These are phyloP conservation scores for Saturnispora galanensis DNA, from an alignment of 805 yeast species.

Conservation along the genomic window DNA sequence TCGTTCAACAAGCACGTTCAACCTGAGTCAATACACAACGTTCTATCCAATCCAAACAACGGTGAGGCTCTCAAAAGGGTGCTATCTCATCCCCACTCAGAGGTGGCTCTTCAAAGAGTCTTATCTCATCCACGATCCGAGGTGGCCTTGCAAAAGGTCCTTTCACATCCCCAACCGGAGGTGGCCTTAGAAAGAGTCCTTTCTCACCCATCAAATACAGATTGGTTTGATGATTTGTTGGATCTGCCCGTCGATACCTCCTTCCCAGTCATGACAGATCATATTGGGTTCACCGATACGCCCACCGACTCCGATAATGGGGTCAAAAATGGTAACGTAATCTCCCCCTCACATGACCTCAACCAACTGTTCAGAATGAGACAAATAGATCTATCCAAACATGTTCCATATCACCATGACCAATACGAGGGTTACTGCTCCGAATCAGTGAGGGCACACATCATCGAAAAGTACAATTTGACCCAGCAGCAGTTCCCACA, in stretches of 20 bases:
- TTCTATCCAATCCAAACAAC: slow-evolving; percentile 13
- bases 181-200: slow-evolving; percentile 9
- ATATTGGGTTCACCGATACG: slow-evolving; percentile 47
- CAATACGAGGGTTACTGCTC: slow-evolving; percentile 32
- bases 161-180: slow-evolving; percentile 15
- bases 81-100: slow-evolving; percentile 14
- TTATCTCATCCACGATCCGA: slow-evolving; percentile 15
- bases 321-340: slow-evolving; percentile 1
- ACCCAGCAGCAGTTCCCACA: slow-evolving; percentile 59
- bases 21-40: slow-evolving; percentile 8
- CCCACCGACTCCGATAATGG: slow-evolving; percentile 24
- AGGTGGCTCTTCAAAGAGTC: slow-evolving; percentile 11
- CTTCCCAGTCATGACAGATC: slow-evolving; percentile 42
- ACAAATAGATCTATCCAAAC: slow-evolving; percentile 56
- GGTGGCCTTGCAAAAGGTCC: slow-evolving; percentile 12
- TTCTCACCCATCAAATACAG: slow-evolving; percentile 26
- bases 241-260: slow-evolving; percentile 55
- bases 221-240: slow-evolving; percentile 65
- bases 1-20: neutral
- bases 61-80: slow-evolving; percentile 13
- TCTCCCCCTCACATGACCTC: slow-evolving; percentile 33
- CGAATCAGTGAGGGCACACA: slow-evolving; percentile 42
- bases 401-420: slow-evolving; percentile 26
- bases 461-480: slow-evolving; percentile 45
- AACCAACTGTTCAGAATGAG: slow-evolving; percentile 54